Conservation (phyloP, 306 rosid genomes). For the Gastrolobium villosum region DNA sequence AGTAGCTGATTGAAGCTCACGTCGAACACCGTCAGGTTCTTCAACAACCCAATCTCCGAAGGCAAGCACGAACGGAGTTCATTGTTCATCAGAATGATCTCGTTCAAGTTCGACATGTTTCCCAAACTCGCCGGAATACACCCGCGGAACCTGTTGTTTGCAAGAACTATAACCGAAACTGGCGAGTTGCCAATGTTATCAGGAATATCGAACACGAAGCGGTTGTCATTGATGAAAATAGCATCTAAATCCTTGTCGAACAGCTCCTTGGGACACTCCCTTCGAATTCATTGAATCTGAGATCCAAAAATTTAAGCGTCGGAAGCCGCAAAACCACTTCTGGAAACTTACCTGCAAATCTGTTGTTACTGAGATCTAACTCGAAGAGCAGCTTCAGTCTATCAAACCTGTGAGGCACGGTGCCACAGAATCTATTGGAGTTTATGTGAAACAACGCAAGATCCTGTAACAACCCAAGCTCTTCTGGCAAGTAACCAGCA, state of each 20-base stretch:
- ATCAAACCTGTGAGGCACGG: constrained; percentile 62
- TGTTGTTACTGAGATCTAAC: constrained; percentile 76
- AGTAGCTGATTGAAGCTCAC: constrained; percentile 63
- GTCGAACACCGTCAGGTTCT: constrained; percentile 70
- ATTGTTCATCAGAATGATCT: constrained; percentile 64
- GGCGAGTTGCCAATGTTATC: constrained; percentile 74
- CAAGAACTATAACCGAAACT: constrained; percentile 76
- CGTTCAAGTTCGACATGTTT: constrained; percentile 73
- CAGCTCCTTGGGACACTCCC: constrained; percentile 64
- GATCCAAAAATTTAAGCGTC: constrained; percentile 62
- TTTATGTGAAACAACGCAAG: constrained; percentile 70
- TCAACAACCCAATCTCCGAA: constrained; percentile 64
- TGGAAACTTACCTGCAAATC: constrained; percentile 74
- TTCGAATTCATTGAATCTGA: constrained; percentile 82
- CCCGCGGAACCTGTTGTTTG: constrained; percentile 73
- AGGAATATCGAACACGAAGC: constrained; percentile 62
- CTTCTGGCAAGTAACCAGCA: constrained; percentile 77
- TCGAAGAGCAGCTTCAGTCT: constrained; percentile 60
- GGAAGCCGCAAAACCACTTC: constrained; percentile 65
- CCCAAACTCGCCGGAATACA: constrained; percentile 77
- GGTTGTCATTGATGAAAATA: constrained; percentile 73
- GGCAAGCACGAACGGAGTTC: constrained; percentile 68
- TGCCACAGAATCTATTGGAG: constrained; percentile 80
- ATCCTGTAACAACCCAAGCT: constrained; percentile 65
- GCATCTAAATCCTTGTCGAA: constrained; percentile 80